phyloP scores from a whole-genome alignment of 345 rosid genomes.

The Bruguiera parviflora region DNA sequence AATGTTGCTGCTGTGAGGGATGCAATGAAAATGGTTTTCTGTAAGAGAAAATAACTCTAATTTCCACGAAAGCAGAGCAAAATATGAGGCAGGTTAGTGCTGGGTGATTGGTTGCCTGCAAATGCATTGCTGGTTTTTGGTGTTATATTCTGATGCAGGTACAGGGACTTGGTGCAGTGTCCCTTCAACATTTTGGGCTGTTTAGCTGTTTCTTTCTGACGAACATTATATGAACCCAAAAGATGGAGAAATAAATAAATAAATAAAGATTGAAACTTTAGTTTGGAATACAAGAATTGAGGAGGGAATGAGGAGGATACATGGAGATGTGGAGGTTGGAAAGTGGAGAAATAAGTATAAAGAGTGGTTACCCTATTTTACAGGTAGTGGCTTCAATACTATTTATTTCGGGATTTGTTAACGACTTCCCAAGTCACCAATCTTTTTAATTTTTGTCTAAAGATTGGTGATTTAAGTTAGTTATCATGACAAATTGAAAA shows the following conservation, averaged over 20 bases:
- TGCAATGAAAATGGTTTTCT: slow-evolving; percentile 29
- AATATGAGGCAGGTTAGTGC: neutral
- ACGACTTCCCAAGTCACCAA: too few relatives aligned
- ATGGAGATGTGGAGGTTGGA: neutral
- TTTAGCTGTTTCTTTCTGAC: neutral
- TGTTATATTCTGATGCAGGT: neutral
- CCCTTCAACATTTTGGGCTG: neutral
- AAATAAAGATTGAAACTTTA: neutral
- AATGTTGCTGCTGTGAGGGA: slow-evolving; percentile 30
- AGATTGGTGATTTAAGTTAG: too few relatives aligned
- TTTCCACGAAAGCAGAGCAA: slow-evolving; percentile 4
- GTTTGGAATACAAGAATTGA: neutral
- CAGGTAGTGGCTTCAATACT: too few relatives aligned
- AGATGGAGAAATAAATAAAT: neutral
- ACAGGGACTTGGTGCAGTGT: neutral
- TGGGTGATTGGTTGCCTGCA: slow-evolving; percentile 14
- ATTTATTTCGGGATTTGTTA: too few relatives aligned
- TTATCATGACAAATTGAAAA: neutral
- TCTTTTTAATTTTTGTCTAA: too few relatives aligned
- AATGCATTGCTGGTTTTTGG: slow-evolving; percentile 9
- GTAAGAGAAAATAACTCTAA: slow-evolving; percentile 20
- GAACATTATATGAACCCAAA: neutral
- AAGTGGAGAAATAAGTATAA: too few relatives aligned
- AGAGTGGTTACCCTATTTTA: too few relatives aligned
- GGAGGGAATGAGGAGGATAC: too few relatives aligned